phyloP scores from a whole-genome alignment of 2,329 filamentous ascomycete genomes.

The Hypoxylon sp. region DNA sequence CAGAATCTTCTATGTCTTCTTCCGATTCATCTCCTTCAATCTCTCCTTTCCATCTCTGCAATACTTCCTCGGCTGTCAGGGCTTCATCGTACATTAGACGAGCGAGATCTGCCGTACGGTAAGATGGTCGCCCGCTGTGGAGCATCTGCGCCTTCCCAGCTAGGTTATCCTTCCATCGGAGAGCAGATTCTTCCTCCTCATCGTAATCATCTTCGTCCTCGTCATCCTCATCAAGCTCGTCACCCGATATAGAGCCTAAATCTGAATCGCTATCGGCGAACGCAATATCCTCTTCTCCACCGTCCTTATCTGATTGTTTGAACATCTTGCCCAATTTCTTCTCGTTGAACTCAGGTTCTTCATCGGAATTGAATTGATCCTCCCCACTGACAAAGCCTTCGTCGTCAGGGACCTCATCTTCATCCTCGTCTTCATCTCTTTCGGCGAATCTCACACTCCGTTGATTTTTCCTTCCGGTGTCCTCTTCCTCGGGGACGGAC shows the following conservation, averaged over 20 bases:
- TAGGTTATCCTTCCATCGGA: slow-evolving; percentile 92
- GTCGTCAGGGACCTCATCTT: slow-evolving; percentile 66
- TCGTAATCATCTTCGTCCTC: slow-evolving; percentile 63
- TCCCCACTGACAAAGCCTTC: slow-evolving; percentile 71
- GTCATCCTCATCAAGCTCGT: slow-evolving; percentile 64
- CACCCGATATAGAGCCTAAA: slow-evolving; percentile 84
- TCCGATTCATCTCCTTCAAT: slow-evolving; percentile 69
- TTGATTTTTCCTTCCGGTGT: slow-evolving; percentile 73
- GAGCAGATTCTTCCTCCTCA: slow-evolving; percentile 78
- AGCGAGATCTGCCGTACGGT: slow-evolving; percentile 85
- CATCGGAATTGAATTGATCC: slow-evolving; percentile 65
- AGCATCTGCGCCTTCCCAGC: slow-evolving; percentile 79
- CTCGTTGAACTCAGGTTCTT: slow-evolving; percentile 71
- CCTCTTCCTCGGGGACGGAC: slow-evolving; percentile 69
- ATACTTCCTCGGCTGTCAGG: slow-evolving; percentile 80
- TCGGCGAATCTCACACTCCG: slow-evolving; percentile 72
- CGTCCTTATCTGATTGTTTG: slow-evolving; percentile 66
- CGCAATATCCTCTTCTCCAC: slow-evolving; percentile 78
- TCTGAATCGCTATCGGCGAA: slow-evolving; percentile 99
- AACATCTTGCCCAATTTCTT: slow-evolving; percentile 74
- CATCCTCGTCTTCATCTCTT: slow-evolving; percentile 73
- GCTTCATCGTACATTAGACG: slow-evolving; percentile 90
- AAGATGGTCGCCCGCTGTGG: slow-evolving; percentile 79
- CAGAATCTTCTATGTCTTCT: slow-evolving; percentile 70
- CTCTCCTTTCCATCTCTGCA: slow-evolving; percentile 85